Percentiles rank a stretch among this genome's conserved stretches.
Conservation (phyloP, 1,284 basidiomycete species). For the Takashimella tepidaria region DNA sequence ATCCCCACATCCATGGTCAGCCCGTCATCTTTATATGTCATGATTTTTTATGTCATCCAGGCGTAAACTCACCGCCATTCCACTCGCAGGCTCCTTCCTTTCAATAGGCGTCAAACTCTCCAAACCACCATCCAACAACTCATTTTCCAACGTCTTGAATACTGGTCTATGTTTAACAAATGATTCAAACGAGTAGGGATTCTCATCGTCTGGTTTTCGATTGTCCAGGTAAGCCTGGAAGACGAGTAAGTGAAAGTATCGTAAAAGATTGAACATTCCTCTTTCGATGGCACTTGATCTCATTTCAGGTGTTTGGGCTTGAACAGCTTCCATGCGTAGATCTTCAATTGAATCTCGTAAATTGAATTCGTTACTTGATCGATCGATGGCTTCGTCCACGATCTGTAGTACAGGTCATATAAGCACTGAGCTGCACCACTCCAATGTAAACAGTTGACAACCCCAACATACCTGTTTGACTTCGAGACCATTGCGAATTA, state of each 20-base stretch:
- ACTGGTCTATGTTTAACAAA: constrained; percentile 82
- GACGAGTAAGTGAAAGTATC: constrained; percentile 86
- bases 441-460: constrained; percentile 31
- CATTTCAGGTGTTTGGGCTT: constrained; percentile 65
- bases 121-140: constrained; percentile 72
- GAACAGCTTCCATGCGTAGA: constrained; percentile 59
- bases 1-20: not conserved
- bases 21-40: no score
- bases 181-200: constrained; percentile 70
- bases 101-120: constrained; percentile 81
- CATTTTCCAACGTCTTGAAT: constrained; percentile 92
- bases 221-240: constrained; percentile 93
- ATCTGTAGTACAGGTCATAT: constrained; percentile 40
- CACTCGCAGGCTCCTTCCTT: constrained; percentile 63
- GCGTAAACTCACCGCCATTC: constrained; percentile 58
- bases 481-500: constrained; percentile 81
- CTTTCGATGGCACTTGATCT: constrained; percentile 61
- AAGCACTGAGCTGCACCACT: no score
- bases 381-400: constrained; percentile 90
- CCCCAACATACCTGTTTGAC: constrained; percentile 61
- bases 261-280: constrained; percentile 74
- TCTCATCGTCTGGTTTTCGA: constrained; percentile 69
- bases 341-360: constrained; percentile 84
- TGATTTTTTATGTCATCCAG: not conserved
- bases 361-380: constrained; percentile 78